Conservation (phyloP, 768 basidiomycete genomes). For the Lactarius quietus region DNA sequence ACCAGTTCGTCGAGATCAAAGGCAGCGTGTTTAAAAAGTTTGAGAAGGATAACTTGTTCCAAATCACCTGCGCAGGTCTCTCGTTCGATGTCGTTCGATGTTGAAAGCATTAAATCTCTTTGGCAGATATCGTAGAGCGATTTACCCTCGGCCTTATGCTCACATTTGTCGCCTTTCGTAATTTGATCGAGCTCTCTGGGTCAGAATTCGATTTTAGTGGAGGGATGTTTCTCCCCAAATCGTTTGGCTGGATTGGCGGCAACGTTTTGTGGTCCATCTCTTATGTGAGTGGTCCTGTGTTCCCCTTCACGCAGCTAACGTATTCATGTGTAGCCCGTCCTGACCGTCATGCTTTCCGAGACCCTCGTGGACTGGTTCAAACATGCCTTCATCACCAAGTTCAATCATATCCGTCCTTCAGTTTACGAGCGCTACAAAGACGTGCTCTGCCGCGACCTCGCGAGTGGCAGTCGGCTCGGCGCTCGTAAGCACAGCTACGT, state of each 20-base stretch:
- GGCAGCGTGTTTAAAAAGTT: constrained; percentile 99
- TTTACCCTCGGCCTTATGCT: constrained; percentile 93
- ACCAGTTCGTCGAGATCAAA: constrained; percentile 99
- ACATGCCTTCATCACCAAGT: constrained; percentile 99
- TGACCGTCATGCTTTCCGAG: constrained; percentile 89
- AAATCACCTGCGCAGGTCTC: constrained; percentile 93
- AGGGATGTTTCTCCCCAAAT: constrained; percentile 72
- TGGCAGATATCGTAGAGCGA: constrained; percentile 90
- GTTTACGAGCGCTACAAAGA: constrained; percentile 96
- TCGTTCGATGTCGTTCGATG: not conserved
- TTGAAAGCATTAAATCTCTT: constrained; percentile 1
- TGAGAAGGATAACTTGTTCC: constrained; percentile 97
- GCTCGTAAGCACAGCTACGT: constrained; percentile 87
- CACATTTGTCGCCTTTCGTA: constrained; percentile 84
- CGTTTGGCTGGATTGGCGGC: constrained; percentile 82
- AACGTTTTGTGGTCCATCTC: constrained; percentile 83
- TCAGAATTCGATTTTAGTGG: constrained; percentile 77
- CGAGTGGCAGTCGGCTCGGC: constrained; percentile 67
- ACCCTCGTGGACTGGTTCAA: constrained; percentile 98
- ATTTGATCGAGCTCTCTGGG: constrained; percentile 90
- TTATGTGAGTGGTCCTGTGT: constrained; percentile 53
- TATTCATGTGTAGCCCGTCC: constrained; percentile 61
- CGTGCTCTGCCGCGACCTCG: constrained; percentile 89
- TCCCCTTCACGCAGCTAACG: constrained; percentile 1
- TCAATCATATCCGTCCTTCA: constrained; percentile 94